Conservation (phyloP, 257 asterid species). For the Nyctanthes arbortristis region DNA sequence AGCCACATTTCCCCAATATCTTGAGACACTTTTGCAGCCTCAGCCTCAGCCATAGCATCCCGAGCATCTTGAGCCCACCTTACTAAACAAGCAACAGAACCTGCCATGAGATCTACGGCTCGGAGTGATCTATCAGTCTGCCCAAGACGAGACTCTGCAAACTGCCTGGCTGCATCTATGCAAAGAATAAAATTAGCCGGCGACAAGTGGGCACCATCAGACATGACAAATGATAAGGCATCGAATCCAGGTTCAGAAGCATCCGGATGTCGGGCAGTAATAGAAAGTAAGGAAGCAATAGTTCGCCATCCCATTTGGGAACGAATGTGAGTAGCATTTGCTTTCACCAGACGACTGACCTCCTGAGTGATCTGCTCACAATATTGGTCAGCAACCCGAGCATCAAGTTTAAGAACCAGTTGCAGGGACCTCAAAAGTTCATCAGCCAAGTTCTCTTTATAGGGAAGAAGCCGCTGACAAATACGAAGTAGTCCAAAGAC, state of each 20-base stretch:
- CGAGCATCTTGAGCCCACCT: constrained; percentile 70
- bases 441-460: constrained; percentile 84
- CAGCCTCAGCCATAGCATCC: constrained; percentile 72
- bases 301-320: constrained; percentile 93
- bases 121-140: constrained; percentile 64
- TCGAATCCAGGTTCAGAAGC: constrained; percentile 94
- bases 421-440: constrained; percentile 91
- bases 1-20: constrained; percentile 95
- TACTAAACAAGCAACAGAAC: constrained; percentile 69
- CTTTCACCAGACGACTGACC: constrained; percentile 86
- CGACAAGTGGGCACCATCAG: constrained; percentile 78
- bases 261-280: constrained; percentile 95
- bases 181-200: constrained; percentile 91
- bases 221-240: constrained; percentile 76
- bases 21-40: constrained; percentile 71
- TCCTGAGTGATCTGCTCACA: constrained; percentile 92
- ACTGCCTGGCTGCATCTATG: constrained; percentile 81
- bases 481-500: constrained; percentile 90
- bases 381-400: constrained; percentile 94
- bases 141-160: constrained; percentile 88
- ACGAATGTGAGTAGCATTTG: constrained; percentile 85
- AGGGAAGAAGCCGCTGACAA: constrained; percentile 90
- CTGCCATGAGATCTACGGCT: constrained; percentile 86
- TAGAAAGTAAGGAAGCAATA: constrained; percentile 75
- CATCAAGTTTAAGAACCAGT: constrained; percentile 83